phyloP scores from a whole-genome alignment of 257 asterid species.

The Nicotiana knightiana region DNA sequence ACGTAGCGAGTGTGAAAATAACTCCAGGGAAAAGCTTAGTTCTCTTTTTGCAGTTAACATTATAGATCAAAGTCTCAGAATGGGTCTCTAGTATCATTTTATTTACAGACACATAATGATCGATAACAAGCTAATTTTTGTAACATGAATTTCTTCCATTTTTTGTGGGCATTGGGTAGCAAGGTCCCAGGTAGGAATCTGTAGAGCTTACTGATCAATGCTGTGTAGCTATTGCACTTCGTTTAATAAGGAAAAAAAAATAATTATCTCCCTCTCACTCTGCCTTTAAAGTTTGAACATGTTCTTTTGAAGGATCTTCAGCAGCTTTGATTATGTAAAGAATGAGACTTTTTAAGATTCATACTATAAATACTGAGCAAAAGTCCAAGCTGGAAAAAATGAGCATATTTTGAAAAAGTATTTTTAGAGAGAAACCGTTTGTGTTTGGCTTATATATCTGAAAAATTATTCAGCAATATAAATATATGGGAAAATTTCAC shows the following conservation, averaged over 20 bases:
- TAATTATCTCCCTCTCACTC: neutral
- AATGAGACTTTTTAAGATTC: too few species aligned
- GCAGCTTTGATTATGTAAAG: neutral
- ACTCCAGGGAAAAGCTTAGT: conserved; percentile 2
- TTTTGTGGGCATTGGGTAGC: conserved; percentile 18
- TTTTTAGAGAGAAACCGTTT: too few species aligned
- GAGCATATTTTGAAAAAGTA: too few species aligned
- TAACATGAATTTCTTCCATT: conserved; percentile 5
- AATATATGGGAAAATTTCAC: too few species aligned
- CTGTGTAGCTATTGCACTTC: conserved; percentile 1
- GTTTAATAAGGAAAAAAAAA: conserved; percentile 5
- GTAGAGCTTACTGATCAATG: conserved; percentile 11
- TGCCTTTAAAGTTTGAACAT: neutral
- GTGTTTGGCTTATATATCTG: too few species aligned
- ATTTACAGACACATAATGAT: neutral
- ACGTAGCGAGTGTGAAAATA: conserved; percentile 33
- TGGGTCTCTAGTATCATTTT: neutral
- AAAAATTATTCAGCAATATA: too few species aligned
- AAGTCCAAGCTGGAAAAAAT: too few species aligned
- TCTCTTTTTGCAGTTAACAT: conserved; percentile 16
- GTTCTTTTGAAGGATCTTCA: neutral
- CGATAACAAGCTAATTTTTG: conserved; percentile 7
- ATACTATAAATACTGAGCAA: too few species aligned
- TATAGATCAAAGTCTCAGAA: conserved; percentile 21
- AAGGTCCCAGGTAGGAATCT: conserved; percentile 12